A percentile compares a stretch with the other conserved stretches of the same genome.
These are phyloP conservation scores for Adansonia gregorii DNA, from an alignment of 441 rosid genomes.

Conservation along the genomic window DNA sequence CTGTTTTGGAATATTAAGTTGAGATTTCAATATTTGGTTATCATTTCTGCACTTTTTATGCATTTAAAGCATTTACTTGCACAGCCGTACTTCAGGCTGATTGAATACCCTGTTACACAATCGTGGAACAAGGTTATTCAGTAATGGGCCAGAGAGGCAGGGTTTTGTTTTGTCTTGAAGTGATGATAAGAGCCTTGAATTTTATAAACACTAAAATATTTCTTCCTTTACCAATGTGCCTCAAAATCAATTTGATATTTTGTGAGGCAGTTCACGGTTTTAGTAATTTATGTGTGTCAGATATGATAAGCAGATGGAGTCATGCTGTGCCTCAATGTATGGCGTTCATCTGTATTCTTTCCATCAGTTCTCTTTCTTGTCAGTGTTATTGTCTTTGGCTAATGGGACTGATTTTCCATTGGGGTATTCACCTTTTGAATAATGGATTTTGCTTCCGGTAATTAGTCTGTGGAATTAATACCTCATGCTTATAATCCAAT, in stretches of 20 bases:
- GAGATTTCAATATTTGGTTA: constrained; percentile 1
- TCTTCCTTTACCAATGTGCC: not conserved
- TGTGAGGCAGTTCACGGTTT: not conserved
- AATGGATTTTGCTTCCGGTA: not conserved
- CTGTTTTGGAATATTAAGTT: not conserved
- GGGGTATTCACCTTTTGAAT: not conserved
- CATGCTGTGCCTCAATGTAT: not conserved
- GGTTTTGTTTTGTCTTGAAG: not conserved
- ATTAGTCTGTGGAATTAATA: not conserved
- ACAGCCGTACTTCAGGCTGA: not conserved
- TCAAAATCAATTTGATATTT: constrained; percentile 1
- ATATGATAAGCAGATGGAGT: not conserved
- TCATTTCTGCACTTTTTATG: not conserved
- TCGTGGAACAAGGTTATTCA: not conserved
- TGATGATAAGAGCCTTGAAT: constrained; percentile 5
- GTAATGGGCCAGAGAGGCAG: not conserved
- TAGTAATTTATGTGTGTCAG: not conserved
- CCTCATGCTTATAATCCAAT: not conserved
- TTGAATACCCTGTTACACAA: not conserved
- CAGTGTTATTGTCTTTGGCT: not conserved
- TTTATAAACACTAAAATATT: not conserved
- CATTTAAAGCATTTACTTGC: not conserved
- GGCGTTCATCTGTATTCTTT: not conserved
- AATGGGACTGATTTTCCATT: not conserved
- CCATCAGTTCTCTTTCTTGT: not conserved